Conservation (phyloP, 73 alveolate genomes). For the Paramecium pentaurelia region DNA sequence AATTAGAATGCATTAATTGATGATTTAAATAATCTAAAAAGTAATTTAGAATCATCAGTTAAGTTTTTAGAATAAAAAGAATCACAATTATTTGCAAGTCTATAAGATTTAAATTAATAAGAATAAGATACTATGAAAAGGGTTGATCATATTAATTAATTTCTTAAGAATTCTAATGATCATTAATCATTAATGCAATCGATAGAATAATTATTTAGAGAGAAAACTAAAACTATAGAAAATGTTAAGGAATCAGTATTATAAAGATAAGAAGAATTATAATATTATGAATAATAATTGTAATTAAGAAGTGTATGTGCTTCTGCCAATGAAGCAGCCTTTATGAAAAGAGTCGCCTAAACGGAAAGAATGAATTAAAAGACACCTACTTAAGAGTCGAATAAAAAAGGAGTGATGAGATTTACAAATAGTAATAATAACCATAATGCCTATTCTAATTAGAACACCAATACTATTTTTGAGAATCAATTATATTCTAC, state of each 20-base stretch:
- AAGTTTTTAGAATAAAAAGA: not conserved
- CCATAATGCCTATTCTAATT: not conserved
- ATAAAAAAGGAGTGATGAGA: not conserved
- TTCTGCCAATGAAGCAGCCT: conserved; percentile 18
- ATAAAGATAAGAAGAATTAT: not conserved
- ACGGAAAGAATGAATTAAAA: conserved; percentile 13
- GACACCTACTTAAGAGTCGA: not conserved
- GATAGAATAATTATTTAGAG: not conserved
- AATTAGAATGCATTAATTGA: not conserved
- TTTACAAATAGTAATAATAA: not conserved
- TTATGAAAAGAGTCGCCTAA: conserved; percentile 2
- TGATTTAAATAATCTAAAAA: not conserved
- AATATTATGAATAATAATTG: not conserved
- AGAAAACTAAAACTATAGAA: not conserved
- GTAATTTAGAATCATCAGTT: conserved; percentile 2
- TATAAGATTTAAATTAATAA: not conserved
- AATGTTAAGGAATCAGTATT: not conserved
- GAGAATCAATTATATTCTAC: not conserved
- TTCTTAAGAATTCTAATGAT: not conserved
- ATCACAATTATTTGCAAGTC: not conserved
- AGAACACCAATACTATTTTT: not conserved
- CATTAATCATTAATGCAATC: not conserved
- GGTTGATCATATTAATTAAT: not conserved
- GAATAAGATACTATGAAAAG: not conserved
- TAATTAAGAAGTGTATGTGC: conserved; percentile 26